These are phyloP conservation scores for Xylona heveae DNA, from an alignment of 495 filamentous ascomycete species.

Conservation along the genomic window DNA sequence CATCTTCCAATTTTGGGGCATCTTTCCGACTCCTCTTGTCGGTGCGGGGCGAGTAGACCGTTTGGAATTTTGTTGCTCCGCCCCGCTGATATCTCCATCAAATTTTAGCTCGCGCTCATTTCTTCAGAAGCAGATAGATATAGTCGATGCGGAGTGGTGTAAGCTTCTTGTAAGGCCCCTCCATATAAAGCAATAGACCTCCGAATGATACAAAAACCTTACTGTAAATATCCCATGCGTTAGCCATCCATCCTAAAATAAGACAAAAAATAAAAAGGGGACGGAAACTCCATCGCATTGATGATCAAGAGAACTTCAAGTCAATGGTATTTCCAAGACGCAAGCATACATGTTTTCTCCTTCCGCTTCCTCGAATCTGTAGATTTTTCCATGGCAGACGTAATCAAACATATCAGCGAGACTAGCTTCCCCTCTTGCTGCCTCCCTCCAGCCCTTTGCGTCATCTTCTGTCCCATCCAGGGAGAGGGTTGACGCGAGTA, in stretches of 20 bases:
- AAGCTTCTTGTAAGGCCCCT: conserved; percentile 90
- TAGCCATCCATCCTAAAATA: background rate
- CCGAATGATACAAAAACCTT: conserved; percentile 87
- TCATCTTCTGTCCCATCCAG: conserved; percentile 64
- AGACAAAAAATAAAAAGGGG: conserved; percentile 4
- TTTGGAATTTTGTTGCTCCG: too few relatives aligned
- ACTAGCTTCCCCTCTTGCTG: conserved; percentile 46
- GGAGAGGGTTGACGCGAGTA: conserved; percentile 63
- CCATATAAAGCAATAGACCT: conserved; percentile 68
- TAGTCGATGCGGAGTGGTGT: conserved; percentile 79
- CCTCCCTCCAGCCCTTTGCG: conserved; percentile 58
- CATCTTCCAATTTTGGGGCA: too few relatives aligned
- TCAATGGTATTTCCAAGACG: conserved; percentile 5
- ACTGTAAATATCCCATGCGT: conserved; percentile 21
- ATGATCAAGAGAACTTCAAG: too few relatives aligned
- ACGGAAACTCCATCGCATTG: too few relatives aligned
- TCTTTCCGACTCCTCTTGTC: background rate
- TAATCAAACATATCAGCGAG: conserved; percentile 91
- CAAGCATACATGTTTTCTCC: conserved; percentile 75
- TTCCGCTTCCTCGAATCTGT: conserved; percentile 78
- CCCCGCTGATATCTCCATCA: too few relatives aligned
- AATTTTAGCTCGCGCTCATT: conserved; percentile 31
- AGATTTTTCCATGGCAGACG: conserved; percentile 93
- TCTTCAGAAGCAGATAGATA: conserved; percentile 83
- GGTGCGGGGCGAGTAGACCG: conserved; percentile 1